A percentile compares a stretch with the other conserved stretches of the same genome.
These are phyloP conservation scores for Sphagnum tenellum DNA, from an alignment of 225 moss, liverwort and hornwort genomes.

Conservation along the genomic window DNA sequence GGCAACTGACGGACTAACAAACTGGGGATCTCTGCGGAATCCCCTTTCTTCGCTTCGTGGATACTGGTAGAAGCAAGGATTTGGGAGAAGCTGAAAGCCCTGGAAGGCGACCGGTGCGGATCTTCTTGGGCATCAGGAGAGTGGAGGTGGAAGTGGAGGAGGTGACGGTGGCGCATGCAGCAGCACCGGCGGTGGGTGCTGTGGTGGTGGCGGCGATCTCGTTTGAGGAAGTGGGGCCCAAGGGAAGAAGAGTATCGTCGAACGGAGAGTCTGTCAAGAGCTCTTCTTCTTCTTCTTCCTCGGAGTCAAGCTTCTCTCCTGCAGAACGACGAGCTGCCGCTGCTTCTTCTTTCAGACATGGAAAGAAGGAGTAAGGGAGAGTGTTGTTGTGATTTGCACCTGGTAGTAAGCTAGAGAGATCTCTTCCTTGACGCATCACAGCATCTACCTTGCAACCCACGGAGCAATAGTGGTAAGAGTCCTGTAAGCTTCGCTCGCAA, in stretches of 20 bases:
- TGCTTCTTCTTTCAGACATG: background rate
- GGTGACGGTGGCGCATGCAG: conserved; percentile 49
- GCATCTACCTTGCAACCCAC: conserved; percentile 96
- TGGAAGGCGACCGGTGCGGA: conserved; percentile 65
- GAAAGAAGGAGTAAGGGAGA: conserved; percentile 60
- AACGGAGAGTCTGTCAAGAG: conserved; percentile 65
- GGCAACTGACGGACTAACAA: conserved; percentile 28
- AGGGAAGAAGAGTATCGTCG: conserved; percentile 31
- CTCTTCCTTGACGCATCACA: conserved; percentile 60
- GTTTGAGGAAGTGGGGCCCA: conserved; percentile 64
- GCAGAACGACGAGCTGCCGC: conserved; percentile 32
- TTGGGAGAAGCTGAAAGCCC: conserved; percentile 64
- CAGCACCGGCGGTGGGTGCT: too few species aligned
- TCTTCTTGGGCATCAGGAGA: conserved; percentile 68
- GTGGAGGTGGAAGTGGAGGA: conserved; percentile 63
- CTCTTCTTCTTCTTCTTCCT: conserved; percentile 76
- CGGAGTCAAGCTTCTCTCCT: conserved; percentile 33
- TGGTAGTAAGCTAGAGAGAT: background rate
- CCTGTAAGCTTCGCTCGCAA: conserved; percentile 84
- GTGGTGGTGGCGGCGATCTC: conserved; percentile 59
- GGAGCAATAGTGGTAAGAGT: conserved; percentile 84
- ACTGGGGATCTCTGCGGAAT: conserved; percentile 94
- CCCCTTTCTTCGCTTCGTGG: conserved; percentile 87
- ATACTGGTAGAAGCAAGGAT: conserved; percentile 55
- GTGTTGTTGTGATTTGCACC: conserved; percentile 26